phyloP scores from a whole-genome alignment of 2,329 filamentous ascomycete genomes.

The Fonsecaea erecta region DNA sequence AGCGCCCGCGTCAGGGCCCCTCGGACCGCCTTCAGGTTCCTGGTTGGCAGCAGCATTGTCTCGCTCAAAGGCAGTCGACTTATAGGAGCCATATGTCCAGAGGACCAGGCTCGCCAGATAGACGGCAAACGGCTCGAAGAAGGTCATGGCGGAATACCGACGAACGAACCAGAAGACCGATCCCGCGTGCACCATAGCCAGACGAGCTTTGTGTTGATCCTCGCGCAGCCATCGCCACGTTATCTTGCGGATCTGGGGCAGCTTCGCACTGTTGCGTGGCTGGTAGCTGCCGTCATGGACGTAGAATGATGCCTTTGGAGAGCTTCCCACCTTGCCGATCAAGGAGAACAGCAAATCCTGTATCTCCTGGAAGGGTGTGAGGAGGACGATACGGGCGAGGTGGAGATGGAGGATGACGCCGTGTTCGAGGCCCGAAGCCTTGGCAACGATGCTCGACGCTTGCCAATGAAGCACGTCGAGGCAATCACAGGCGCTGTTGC shows the following conservation, averaged over 20 bases:
- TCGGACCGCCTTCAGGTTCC: constrained; percentile 29
- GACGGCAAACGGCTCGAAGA: constrained; percentile 53
- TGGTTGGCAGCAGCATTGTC: constrained; percentile 25
- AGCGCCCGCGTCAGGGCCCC: constrained; percentile 28
- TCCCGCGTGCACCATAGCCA: constrained; percentile 61
- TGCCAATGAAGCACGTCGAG: constrained; percentile 64
- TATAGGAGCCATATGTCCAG: constrained; percentile 53
- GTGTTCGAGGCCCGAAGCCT: constrained; percentile 57
- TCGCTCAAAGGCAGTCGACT: constrained; percentile 32
- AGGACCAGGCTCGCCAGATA: constrained; percentile 54
- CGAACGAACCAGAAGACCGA: constrained; percentile 59
- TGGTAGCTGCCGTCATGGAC: constrained; percentile 36
- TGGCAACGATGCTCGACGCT: constrained; percentile 58
- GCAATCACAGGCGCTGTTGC: constrained; percentile 50
- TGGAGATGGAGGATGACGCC: constrained; percentile 62
- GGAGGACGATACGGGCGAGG: constrained; percentile 57
- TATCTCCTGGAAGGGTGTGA: constrained; percentile 56
- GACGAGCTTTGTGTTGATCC: constrained; percentile 62
- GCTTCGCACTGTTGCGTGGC: constrained; percentile 30
- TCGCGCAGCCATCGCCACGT: constrained; percentile 56
- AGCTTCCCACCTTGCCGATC: constrained; percentile 32
- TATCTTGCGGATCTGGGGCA: constrained; percentile 41
- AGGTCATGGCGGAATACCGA: constrained; percentile 54
- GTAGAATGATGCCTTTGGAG: constrained; percentile 33
- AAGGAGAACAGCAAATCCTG: constrained; percentile 39